Conservation (phyloP, 371 early-diverging fungal genomes). For the Dinochytrium kinnereticum region DNA sequence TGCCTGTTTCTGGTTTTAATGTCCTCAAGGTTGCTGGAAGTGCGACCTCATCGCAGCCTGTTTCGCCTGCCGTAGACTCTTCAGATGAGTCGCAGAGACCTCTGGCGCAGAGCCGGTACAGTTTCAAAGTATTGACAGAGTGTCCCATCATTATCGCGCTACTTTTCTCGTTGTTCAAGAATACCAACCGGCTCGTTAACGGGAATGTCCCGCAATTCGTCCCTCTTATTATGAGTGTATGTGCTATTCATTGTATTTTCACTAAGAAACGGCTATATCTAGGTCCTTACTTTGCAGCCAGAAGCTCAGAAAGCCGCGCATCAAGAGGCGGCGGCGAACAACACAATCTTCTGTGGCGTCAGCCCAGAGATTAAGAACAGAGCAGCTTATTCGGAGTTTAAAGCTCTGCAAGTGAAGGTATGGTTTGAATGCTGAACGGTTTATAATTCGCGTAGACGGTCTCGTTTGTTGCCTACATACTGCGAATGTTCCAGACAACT, state of each 20-base stretch:
- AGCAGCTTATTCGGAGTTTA: slow-evolving; percentile 79
- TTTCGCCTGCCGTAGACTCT: slow-evolving; percentile 22
- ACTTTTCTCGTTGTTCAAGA: slow-evolving; percentile 84
- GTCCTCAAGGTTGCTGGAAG: not conserved
- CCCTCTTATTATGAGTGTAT: slow-evolving; percentile 84
- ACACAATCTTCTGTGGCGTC: slow-evolving; percentile 80
- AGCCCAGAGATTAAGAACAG: slow-evolving; percentile 77
- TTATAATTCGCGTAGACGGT: slow-evolving; percentile 70
- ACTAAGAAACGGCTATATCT: slow-evolving; percentile 2
- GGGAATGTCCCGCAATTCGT: slow-evolving; percentile 84
- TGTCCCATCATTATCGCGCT: slow-evolving; percentile 98
- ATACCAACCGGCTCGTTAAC: slow-evolving; percentile 61
- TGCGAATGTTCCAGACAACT: slow-evolving; percentile 71
- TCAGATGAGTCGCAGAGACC: slow-evolving; percentile 25
- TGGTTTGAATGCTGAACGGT: not conserved
- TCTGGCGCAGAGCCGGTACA: slow-evolving; percentile 67
- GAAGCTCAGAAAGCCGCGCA: slow-evolving; percentile 77
- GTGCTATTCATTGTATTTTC: not conserved
- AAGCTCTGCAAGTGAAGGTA: slow-evolving; percentile 88
- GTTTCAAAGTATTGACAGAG: slow-evolving; percentile 97
- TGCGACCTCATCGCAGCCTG: not conserved
- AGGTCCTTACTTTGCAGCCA: slow-evolving; percentile 80
- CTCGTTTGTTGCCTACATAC: slow-evolving; percentile 94
- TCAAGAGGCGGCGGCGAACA: slow-evolving; percentile 66
- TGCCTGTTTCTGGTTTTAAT: not conserved